phyloP scores from a whole-genome alignment of 2,329 filamentous ascomycete species.

The Penicillium sp. region DNA sequence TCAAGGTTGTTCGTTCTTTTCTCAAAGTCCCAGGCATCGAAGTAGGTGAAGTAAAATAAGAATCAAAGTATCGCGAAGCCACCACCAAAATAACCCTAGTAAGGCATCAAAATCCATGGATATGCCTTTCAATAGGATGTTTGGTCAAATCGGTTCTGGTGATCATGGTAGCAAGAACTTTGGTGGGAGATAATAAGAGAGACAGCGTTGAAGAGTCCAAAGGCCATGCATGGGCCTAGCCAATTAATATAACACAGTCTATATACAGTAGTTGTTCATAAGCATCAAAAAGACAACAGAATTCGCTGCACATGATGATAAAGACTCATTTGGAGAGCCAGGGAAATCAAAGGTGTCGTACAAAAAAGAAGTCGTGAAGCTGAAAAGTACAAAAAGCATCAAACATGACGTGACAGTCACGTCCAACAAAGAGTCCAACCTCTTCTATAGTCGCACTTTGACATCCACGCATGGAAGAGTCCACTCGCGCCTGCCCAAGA shows the following conservation, averaged over 20 bases:
- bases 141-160: too few species aligned
- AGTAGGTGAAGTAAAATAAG: too few species aligned
- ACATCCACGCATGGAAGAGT: constrained; percentile 89
- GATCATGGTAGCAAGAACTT: too few species aligned
- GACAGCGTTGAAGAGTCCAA: too few species aligned
- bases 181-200: too few species aligned
- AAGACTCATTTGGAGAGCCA: not conserved
- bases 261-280: constrained; percentile 3
- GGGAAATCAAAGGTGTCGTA: not conserved
- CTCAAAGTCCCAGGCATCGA: too few species aligned
- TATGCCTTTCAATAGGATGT: too few species aligned
- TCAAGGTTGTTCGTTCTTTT: too few species aligned
- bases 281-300: not conserved
- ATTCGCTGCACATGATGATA: not conserved
- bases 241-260: not conserved
- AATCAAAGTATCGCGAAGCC: too few species aligned
- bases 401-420: not conserved
- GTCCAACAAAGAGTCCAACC: constrained; percentile 1
- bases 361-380: not conserved
- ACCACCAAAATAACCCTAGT: too few species aligned
- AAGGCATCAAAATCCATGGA: too few species aligned
- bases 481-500: constrained; percentile 84
- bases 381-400: not conserved
- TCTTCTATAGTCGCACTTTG: constrained; percentile 69
- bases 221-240: too few species aligned